These are phyloP conservation scores for Thraustochytrium sp. DNA, from an alignment of 352 stramenopile species.

Conservation along the genomic window DNA sequence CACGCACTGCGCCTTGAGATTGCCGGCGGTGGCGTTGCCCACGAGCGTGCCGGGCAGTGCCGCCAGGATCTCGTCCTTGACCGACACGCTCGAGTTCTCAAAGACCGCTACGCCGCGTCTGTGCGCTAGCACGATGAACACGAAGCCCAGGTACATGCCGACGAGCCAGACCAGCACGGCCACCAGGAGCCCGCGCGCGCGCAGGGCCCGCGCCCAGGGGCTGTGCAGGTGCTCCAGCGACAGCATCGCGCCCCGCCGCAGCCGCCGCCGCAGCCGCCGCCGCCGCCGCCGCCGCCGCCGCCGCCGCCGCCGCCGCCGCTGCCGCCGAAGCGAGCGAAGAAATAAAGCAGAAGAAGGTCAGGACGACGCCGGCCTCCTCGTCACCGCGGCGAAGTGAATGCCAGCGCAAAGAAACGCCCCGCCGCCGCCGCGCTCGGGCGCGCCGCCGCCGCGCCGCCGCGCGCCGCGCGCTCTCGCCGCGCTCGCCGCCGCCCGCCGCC, in stretches of 20 bases:
- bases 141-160: constrained; percentile 29
- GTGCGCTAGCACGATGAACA: constrained; percentile 12
- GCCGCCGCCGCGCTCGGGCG: too few species aligned
- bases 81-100: background rate
- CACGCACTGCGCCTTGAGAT: background rate
- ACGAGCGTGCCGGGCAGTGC: background rate
- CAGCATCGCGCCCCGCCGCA: background rate
- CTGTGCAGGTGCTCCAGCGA: background rate
- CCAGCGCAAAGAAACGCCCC: too few species aligned
- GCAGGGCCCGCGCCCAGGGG: background rate
- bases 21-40: background rate
- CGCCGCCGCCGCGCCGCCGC: too few species aligned
- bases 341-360: too few species aligned
- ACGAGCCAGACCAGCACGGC: background rate
- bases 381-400: too few species aligned
- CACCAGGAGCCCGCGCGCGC: background rate
- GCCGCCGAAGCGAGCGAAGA: too few species aligned
- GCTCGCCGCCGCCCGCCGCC: too few species aligned
- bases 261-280: background rate
- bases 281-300: background rate
- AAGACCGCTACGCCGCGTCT: background rate
- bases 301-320: background rate
- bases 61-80: background rate
- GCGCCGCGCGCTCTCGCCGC: too few species aligned
- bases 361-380: too few species aligned